Conservation (phyloP, 2,329 filamentous ascomycete genomes). For the Thielaviopsis populi region DNA sequence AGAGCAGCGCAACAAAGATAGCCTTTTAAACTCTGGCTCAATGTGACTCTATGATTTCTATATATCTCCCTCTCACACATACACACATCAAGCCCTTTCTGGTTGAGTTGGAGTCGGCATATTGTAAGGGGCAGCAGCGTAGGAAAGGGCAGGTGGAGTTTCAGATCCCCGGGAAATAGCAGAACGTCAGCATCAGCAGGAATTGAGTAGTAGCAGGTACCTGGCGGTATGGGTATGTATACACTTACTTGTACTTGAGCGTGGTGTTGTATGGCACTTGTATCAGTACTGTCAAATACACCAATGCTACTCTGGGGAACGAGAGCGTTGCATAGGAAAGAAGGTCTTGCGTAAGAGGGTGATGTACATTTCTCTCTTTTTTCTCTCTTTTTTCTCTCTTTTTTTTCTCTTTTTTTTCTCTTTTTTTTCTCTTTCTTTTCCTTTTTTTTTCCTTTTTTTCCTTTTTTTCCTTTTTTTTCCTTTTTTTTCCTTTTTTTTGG, state of each 20-base stretch:
- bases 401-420: too few relatives aligned
- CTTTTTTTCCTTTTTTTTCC: neutral
- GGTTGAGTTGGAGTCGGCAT: neutral
- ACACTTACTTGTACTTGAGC: neutral
- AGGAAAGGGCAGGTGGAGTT: neutral
- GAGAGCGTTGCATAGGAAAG: neutral
- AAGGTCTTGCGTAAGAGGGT: neutral
- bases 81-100: neutral
- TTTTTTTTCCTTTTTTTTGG: neutral
- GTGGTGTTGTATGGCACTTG: neutral
- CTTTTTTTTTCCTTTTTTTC: neutral
- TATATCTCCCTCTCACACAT: too few relatives aligned
- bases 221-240: too few relatives aligned
- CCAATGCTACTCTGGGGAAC: neutral
- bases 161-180: neutral
- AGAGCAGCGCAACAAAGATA: neutral
- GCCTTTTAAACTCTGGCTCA: neutral
- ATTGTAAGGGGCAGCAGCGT: neutral
- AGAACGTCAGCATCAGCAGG: neutral
- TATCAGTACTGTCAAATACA: neutral
- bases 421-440: too few relatives aligned
- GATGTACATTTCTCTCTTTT: neutral
- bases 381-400: neutral
- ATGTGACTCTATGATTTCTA: neutral
- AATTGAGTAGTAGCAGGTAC: too few relatives aligned